Evolutionary conservation across 768 basidiomycete species (phyloP).

Genomic region (Leccinum truebloodii): DNA sequence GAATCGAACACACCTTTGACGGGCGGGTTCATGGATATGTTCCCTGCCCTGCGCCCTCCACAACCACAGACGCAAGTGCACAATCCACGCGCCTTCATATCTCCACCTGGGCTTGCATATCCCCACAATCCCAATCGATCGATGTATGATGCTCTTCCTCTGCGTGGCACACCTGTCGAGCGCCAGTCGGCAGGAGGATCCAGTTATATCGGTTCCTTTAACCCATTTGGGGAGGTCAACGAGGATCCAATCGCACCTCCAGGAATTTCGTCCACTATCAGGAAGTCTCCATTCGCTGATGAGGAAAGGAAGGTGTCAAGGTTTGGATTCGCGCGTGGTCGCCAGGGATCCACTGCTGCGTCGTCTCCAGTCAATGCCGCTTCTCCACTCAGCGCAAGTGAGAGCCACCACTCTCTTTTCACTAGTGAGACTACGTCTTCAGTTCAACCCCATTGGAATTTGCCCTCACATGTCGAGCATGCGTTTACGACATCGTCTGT

Average conservation of each 20-base stretch:
- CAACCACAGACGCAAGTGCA: constrained; percentile 21
- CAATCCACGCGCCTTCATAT: constrained; percentile 37
- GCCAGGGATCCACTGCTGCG: constrained; percentile 56
- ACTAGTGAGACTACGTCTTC: constrained; percentile 40
- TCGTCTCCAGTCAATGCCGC: constrained; percentile 60
- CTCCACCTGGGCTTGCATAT: constrained; percentile 57
- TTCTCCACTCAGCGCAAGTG: constrained; percentile 55
- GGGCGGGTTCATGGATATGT: constrained; percentile 68
- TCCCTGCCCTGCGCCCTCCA: constrained; percentile 57
- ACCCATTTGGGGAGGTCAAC: constrained; percentile 69
- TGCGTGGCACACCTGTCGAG: constrained; percentile 44
- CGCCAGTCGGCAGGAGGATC: constrained; percentile 47
- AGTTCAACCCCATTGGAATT: constrained; percentile 46
- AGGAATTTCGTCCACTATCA: constrained; percentile 33
- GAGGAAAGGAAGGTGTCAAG: constrained; percentile 67
- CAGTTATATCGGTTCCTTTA: constrained; percentile 73
- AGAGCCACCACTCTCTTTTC: constrained; percentile 50
- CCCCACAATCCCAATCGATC: constrained; percentile 49
- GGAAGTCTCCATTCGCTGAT: constrained; percentile 53
- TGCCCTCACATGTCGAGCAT: constrained; percentile 42
- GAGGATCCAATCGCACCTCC: constrained; percentile 45
- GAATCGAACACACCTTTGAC: constrained; percentile 56
- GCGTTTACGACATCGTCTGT: constrained; percentile 50
- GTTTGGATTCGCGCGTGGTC: constrained; percentile 78
- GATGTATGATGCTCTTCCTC: constrained; percentile 54